Evolutionary conservation across 1,284 basidiomycete species (phyloP).

Genomic region (Rhodotorula sp.): DNA sequence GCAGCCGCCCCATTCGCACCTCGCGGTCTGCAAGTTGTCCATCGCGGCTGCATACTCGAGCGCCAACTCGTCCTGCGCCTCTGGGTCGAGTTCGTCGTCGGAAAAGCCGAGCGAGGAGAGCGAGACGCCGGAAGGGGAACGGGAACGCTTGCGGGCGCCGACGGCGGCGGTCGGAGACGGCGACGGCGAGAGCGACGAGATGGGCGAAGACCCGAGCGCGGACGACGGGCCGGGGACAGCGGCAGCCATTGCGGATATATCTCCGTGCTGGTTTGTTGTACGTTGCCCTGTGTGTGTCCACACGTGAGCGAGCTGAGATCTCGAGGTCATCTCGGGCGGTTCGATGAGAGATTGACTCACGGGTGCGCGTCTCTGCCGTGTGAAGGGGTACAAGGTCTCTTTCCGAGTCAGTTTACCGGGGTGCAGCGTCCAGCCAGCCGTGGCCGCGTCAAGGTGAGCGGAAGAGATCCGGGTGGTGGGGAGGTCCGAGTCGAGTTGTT

Average conservation of each 20-base stretch:
- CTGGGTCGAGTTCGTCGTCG: conserved; percentile 10
- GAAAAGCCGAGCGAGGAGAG: background rate
- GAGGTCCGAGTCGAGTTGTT: no score
- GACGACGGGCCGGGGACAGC: background rate
- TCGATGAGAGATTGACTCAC: no score
- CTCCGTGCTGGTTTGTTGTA: no score
- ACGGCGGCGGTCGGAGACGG: background rate
- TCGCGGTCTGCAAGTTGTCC: conserved; percentile 6
- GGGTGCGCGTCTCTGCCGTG: no score
- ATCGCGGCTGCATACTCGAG: conserved; percentile 6
- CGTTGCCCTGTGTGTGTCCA: background rate
- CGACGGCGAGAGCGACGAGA: background rate
- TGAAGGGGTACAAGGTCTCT: no score
- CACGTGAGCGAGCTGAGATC: background rate
- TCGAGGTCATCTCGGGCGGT: no score
- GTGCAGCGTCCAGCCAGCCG: no score
- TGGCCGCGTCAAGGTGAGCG: no score
- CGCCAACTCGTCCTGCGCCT: conserved; percentile 4
- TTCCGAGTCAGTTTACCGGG: no score
- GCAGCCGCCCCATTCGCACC: conserved; percentile 40
- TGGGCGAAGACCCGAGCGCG: background rate
- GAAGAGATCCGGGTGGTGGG: no score
- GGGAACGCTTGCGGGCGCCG: conserved; percentile 3
- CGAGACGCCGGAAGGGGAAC: conserved; percentile 6
- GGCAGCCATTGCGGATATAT: background rate